These are phyloP conservation scores for Globisporangium echinulatum DNA, from an alignment of 352 stramenopile genomes.

Conservation along the genomic window DNA sequence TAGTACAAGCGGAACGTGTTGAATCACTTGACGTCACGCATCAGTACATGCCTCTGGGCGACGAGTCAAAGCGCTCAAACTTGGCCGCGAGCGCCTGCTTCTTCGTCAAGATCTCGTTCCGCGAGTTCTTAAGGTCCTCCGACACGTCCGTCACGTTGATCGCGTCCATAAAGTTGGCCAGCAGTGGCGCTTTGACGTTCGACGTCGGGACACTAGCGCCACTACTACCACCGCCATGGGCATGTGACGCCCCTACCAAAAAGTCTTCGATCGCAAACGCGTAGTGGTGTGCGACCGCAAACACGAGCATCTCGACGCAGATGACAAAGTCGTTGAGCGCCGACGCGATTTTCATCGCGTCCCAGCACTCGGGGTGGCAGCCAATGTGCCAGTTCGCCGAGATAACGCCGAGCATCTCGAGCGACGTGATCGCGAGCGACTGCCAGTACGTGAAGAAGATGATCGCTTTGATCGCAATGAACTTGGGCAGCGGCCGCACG, in stretches of 20 bases:
- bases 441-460: conserved; percentile 96
- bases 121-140: conserved; percentile 79
- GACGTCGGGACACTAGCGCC: conserved; percentile 34
- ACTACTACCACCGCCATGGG: neutral
- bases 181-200: conserved; percentile 78
- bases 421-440: conserved; percentile 84
- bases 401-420: conserved; percentile 86
- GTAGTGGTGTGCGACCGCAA: conserved; percentile 89
- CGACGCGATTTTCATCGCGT: conserved; percentile 81
- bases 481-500: conserved; percentile 90
- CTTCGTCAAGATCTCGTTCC: conserved; percentile 85
- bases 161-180: conserved; percentile 86
- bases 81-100: conserved; percentile 82
- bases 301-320: conserved; percentile 93
- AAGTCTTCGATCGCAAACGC: conserved; percentile 92
- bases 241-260: conserved; percentile 15
- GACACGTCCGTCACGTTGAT: conserved; percentile 88
- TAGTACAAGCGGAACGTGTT: too few relatives aligned
- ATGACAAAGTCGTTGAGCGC: conserved; percentile 93
- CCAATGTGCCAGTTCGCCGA: conserved; percentile 80
- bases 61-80: conserved; percentile 74
- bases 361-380: conserved; percentile 70
- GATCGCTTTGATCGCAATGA: conserved; percentile 92
- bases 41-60: conserved; percentile 60
- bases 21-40: neutral